Evolutionary conservation across 2,329 filamentous ascomycete species (phyloP).

Genomic region (Amphichorda felina): DNA sequence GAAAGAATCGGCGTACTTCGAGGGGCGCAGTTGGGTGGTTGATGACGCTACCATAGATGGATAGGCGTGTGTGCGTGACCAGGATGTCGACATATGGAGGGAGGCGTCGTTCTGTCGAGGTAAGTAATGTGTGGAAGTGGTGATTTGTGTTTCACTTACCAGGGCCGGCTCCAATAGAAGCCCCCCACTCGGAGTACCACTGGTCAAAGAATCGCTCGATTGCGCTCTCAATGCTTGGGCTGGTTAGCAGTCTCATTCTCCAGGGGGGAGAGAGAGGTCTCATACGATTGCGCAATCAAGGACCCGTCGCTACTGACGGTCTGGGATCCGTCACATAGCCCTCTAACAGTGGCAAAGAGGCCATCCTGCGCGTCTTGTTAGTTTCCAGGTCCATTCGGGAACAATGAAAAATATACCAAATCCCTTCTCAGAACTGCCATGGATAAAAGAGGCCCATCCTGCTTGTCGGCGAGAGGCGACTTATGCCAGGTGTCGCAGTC

Average conservation of each 20-base stretch:
- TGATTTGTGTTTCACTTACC: conserved; percentile 21
- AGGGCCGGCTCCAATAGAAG: conserved; percentile 40
- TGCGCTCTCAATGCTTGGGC: conserved; percentile 36
- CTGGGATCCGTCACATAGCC: conserved; percentile 46
- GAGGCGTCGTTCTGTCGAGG: conserved; percentile 33
- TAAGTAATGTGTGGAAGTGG: conserved; percentile 1
- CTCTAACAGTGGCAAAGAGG: conserved; percentile 43
- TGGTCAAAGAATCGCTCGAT: conserved; percentile 55
- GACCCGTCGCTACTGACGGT: conserved; percentile 35
- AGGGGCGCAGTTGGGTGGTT: conserved; percentile 61
- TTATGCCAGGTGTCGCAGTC: conserved; percentile 60
- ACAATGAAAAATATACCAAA: conserved; percentile 29
- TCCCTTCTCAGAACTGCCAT: conserved; percentile 60
- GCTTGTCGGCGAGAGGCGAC: conserved; percentile 48
- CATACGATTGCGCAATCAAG: conserved; percentile 39
- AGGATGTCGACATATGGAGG: conserved; percentile 67
- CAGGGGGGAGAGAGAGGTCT: accelerated
- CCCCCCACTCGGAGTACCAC: conserved; percentile 53
- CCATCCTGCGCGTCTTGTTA: conserved; percentile 27
- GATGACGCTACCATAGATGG: conserved; percentile 64
- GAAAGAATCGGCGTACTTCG: conserved; percentile 62
- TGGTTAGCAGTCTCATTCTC: conserved; percentile 7
- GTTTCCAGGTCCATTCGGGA: background rate
- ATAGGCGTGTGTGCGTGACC: conserved; percentile 59
- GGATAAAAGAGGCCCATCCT: conserved; percentile 60